These are phyloP conservation scores for Lactifluus piperatus DNA, from an alignment of 768 basidiomycete species.

Conservation along the genomic window DNA sequence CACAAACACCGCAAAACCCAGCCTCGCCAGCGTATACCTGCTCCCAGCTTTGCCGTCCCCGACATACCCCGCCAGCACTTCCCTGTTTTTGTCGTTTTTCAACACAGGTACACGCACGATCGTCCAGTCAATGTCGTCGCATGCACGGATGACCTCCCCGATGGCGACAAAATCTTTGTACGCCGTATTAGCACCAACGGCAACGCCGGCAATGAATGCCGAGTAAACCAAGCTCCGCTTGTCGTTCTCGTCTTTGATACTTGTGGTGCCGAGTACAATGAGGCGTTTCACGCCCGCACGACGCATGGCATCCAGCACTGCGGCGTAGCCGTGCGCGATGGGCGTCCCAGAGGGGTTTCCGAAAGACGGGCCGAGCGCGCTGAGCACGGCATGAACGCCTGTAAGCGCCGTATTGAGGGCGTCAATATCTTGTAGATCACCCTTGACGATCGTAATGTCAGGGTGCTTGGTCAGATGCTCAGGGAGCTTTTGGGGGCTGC, in stretches of 20 bases:
- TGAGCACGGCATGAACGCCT: conserved; percentile 54
- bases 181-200: conserved; percentile 41
- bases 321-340: conserved; percentile 49
- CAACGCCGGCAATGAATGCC: conserved; percentile 32
- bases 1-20: conserved; percentile 53
- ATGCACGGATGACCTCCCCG: conserved; percentile 46
- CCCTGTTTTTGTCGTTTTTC: conserved; percentile 38
- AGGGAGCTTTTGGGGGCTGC: conserved; percentile 56
- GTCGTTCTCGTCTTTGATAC: conserved; percentile 54
- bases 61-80: conserved; percentile 52
- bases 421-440: conserved; percentile 45
- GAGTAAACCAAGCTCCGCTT: conserved; percentile 41
- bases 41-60: conserved; percentile 49
- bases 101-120: conserved; percentile 60
- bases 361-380: conserved; percentile 51
- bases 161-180: conserved; percentile 63
- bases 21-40: conserved; percentile 38
- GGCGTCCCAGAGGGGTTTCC: conserved; percentile 42
- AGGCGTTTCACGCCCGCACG: conserved; percentile 45
- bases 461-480: conserved; percentile 38
- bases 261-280: conserved; percentile 58
- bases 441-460: conserved; percentile 42
- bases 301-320: conserved; percentile 50
- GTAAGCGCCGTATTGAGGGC: conserved; percentile 44
- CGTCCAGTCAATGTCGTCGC: conserved; percentile 54